A percentile compares a stretch with the other conserved stretches of the same genome.
Conservation (phyloP, 2,329 filamentous ascomycete species). For the Bimuria novae-zelandiae region DNA sequence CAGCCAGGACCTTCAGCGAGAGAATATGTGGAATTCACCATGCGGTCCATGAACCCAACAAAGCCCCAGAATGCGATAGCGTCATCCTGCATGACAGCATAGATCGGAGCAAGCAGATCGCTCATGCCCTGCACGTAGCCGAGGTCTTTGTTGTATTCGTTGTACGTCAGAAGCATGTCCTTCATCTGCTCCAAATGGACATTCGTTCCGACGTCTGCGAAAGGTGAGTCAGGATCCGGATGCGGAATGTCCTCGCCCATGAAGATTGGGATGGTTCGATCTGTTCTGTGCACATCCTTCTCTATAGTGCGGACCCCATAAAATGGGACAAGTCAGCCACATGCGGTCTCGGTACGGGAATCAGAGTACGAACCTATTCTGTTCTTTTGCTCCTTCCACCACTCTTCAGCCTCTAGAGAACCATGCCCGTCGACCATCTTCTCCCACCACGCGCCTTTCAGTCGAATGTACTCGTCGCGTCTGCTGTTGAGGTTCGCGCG, state of each 20-base stretch:
- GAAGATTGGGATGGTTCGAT: slow-evolving; percentile 93
- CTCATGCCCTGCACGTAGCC: slow-evolving; percentile 99
- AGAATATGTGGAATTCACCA: slow-evolving; percentile 56
- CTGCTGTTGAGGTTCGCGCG: slow-evolving; percentile 81
- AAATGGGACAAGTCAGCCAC: slow-evolving; percentile 57
- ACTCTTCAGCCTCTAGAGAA: slow-evolving; percentile 82
- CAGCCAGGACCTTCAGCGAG: slow-evolving; percentile 5
- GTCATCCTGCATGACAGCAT: slow-evolving; percentile 96
- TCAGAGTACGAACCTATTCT: slow-evolving; percentile 75
- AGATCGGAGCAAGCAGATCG: slow-evolving; percentile 91
- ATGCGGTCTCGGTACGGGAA: background rate
- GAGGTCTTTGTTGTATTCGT: slow-evolving; percentile 93
- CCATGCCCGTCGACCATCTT: slow-evolving; percentile 81
- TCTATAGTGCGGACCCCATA: slow-evolving; percentile 68
- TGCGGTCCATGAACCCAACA: slow-evolving; percentile 93
- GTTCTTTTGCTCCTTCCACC: slow-evolving; percentile 93
- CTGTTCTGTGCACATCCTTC: slow-evolving; percentile 97
- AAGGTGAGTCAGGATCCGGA: slow-evolving; percentile 93
- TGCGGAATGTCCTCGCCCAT: slow-evolving; percentile 95
- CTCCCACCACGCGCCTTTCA: slow-evolving; percentile 98
- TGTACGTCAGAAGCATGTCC: slow-evolving; percentile 97
- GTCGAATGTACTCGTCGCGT: slow-evolving; percentile 88
- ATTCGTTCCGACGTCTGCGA: slow-evolving; percentile 90
- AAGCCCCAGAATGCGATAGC: slow-evolving; percentile 97
- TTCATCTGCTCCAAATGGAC: slow-evolving; percentile 99